Conservation (phyloP, 768 basidiomycete species). For the Leccinum disarticulatum region DNA sequence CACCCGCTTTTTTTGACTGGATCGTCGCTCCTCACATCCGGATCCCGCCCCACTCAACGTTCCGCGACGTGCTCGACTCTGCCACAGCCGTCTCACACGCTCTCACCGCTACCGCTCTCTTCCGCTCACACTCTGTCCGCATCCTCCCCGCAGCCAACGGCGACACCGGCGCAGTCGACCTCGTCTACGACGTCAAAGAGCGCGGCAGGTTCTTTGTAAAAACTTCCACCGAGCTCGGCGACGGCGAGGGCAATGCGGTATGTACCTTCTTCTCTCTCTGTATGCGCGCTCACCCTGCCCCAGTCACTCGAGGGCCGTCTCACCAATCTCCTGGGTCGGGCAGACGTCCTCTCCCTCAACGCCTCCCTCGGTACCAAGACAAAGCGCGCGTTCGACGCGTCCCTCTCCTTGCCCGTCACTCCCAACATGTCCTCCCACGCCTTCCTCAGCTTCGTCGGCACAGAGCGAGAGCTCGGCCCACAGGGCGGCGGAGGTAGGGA, state of each 20-base stretch:
- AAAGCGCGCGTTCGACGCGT: conserved; percentile 74
- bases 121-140: conserved; percentile 60
- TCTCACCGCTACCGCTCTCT: conserved; percentile 76
- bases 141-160: conserved; percentile 61
- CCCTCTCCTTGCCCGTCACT: conserved; percentile 61
- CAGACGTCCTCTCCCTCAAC: conserved; percentile 83
- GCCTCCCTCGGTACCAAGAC: conserved; percentile 87
- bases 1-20: conserved; percentile 77
- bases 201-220: conserved; percentile 74
- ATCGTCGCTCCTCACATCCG: conserved; percentile 68
- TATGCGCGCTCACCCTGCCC: not conserved
- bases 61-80: conserved; percentile 70
- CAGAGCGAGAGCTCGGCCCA: conserved; percentile 68
- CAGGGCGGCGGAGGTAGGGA: conserved; percentile 28
- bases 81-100: conserved; percentile 64
- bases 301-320: conserved; percentile 80
- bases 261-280: conserved; percentile 31
- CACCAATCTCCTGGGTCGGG: conserved; percentile 89
- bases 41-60: conserved; percentile 26
- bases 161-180: conserved; percentile 63
- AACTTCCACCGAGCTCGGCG: conserved; percentile 88
- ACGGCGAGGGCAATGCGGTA: conserved; percentile 91
- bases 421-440: conserved; percentile 64
- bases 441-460: conserved; percentile 67
- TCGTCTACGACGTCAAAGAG: conserved; percentile 79